Evolutionary conservation across 2,329 filamentous ascomycete genomes (phyloP).

Genomic region (Gnomoniopsis sp.): DNA sequence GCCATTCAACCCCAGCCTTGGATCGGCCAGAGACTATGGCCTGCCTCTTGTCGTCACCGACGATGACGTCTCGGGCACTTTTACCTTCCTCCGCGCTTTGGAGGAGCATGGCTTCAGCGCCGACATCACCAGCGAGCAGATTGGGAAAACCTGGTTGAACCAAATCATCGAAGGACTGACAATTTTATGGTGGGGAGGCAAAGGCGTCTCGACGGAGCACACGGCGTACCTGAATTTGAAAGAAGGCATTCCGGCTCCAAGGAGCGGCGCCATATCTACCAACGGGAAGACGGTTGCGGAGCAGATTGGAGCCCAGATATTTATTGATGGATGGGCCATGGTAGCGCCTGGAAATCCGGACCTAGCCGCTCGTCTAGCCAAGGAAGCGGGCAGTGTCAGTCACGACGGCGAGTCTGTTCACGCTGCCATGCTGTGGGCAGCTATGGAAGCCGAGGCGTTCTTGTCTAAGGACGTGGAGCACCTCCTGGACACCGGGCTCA

Average conservation of each 20-base stretch:
- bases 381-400: constrained; percentile 31
- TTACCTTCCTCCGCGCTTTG: constrained; percentile 32
- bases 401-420: constrained; percentile 36
- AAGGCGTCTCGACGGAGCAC: constrained; percentile 35
- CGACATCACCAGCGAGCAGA: constrained; percentile 19
- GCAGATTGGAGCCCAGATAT: constrained; percentile 37
- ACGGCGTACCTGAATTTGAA: constrained; percentile 36
- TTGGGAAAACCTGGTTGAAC: constrained; percentile 32
- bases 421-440: constrained; percentile 35
- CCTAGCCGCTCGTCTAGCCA: constrained; percentile 29
- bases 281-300: constrained; percentile 31
- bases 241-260: constrained; percentile 30
- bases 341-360: constrained; percentile 28
- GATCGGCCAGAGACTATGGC: constrained; percentile 13
- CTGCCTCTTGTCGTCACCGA: constrained; percentile 30
- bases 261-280: constrained; percentile 26
- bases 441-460: constrained; percentile 37
- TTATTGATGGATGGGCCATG: constrained; percentile 36
- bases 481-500: constrained; percentile 29
- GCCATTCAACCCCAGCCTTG: neutral
- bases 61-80: constrained; percentile 33
- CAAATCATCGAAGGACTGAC: constrained; percentile 28
- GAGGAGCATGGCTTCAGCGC: constrained; percentile 26
- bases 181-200: constrained; percentile 37
- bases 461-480: constrained; percentile 28